Conservation (phyloP, 2,329 filamentous ascomycete species). For the Hymenoscyphus fructigenus region DNA sequence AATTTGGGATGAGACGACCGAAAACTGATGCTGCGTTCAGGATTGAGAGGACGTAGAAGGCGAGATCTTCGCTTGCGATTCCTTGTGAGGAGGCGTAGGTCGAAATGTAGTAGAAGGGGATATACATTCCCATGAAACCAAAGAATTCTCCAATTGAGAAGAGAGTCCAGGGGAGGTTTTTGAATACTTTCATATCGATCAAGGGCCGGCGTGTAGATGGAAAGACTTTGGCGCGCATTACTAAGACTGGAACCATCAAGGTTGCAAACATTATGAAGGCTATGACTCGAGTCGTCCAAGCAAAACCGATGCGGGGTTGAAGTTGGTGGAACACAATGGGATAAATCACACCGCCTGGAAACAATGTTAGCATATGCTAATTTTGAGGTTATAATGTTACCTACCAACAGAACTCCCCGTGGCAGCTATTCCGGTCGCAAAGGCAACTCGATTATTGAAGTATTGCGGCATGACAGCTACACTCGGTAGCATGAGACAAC, state of each 20-base stretch:
- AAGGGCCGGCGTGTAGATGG: conserved; percentile 18
- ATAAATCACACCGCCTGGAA: conserved; percentile 44
- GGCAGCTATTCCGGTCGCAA: conserved; percentile 40
- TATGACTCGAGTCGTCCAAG: conserved; percentile 46
- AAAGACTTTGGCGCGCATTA: conserved; percentile 26
- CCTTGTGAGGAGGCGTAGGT: conserved; percentile 23
- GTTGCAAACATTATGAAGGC: conserved; percentile 45
- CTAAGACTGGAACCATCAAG: conserved; percentile 36
- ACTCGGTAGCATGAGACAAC: conserved; percentile 60
- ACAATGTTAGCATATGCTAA: background rate
- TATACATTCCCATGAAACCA: conserved; percentile 47
- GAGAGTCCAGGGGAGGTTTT: conserved; percentile 17
- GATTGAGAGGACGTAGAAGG: conserved; percentile 22
- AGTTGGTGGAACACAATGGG: conserved; percentile 44
- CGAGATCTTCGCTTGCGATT: conserved; percentile 39
- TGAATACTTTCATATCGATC: conserved; percentile 29
- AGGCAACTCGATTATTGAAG: conserved; percentile 30
- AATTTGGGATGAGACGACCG: conserved; percentile 53
- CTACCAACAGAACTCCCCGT: conserved; percentile 41
- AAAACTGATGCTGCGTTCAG: conserved; percentile 44
- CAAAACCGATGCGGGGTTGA: conserved; percentile 43
- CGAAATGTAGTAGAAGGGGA: conserved; percentile 49
- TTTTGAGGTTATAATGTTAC: background rate
- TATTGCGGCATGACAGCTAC: conserved; percentile 62
- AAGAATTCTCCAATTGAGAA: conserved; percentile 23